Percentiles rank a stretch among this genome's conserved stretches.
phyloP scores from a whole-genome alignment of 805 yeast genomes.

The Metschnikowia hibisci region DNA sequence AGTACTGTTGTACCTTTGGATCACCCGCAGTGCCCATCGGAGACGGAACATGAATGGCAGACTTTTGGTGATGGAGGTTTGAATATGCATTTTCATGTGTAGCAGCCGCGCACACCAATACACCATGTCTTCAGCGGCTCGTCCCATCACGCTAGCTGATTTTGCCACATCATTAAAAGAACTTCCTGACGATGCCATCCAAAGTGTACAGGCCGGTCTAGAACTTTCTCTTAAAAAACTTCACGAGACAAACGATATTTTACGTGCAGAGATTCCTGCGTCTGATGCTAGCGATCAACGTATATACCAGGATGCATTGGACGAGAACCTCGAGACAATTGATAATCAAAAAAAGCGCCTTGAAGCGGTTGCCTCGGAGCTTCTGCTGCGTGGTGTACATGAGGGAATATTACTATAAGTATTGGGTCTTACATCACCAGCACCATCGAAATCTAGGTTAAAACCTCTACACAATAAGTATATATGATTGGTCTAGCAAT shows the following conservation, averaged over 20 bases:
- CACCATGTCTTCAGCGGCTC: slow-evolving; percentile 21
- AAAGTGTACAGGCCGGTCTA: slow-evolving; percentile 19
- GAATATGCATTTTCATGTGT: too few species aligned
- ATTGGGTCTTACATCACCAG: not conserved
- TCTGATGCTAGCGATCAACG: slow-evolving; percentile 41
- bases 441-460: too few species aligned
- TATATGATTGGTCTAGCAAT: too few species aligned
- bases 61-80: not conserved
- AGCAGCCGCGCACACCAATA: slow-evolving; percentile 2
- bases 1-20: slow-evolving; percentile 7
- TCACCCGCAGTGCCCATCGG: slow-evolving; percentile 1
- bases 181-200: slow-evolving; percentile 40
- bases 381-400: slow-evolving; percentile 35
- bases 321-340: slow-evolving; percentile 55
- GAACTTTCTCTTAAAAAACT: slow-evolving; percentile 30
- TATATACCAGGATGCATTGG: slow-evolving; percentile 51
- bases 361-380: slow-evolving; percentile 44
- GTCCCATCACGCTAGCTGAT: slow-evolving; percentile 34
- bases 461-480: too few species aligned
- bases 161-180: slow-evolving; percentile 52
- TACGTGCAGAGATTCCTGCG: slow-evolving; percentile 38
- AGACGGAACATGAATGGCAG: slow-evolving; percentile 2
- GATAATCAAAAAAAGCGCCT: slow-evolving; percentile 47
- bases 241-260: slow-evolving; percentile 48
- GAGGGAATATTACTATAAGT: slow-evolving; percentile 10